Percentiles rank a stretch among this genome's conserved stretches.
phyloP scores from a whole-genome alignment of 2,329 filamentous ascomycete species.

The Trichophyton verrucosum region DNA sequence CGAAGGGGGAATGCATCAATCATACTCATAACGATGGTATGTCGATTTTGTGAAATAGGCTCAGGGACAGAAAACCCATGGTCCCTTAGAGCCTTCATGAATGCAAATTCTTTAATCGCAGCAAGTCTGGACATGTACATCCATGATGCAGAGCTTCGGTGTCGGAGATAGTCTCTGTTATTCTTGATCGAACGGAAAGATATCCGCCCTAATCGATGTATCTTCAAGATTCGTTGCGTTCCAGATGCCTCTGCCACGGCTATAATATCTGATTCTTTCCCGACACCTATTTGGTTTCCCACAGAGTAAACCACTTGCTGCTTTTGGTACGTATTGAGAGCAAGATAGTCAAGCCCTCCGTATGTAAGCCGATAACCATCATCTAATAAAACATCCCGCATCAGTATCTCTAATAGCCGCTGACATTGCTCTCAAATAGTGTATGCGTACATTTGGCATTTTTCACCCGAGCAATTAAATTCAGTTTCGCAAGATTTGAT shows the following conservation, averaged over 20 bases:
- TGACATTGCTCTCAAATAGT: not conserved
- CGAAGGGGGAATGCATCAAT: slow-evolving; percentile 86
- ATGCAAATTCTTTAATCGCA: slow-evolving; percentile 85
- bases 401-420: slow-evolving; percentile 1
- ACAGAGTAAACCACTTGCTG: slow-evolving; percentile 76
- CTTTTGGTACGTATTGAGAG: slow-evolving; percentile 76
- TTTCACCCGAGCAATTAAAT: slow-evolving; percentile 82
- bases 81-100: slow-evolving; percentile 74
- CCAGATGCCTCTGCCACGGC: slow-evolving; percentile 74
- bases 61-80: slow-evolving; percentile 84
- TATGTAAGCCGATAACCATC: slow-evolving; percentile 96
- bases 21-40: slow-evolving; percentile 92
- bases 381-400: slow-evolving; percentile 34
- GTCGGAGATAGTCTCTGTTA: slow-evolving; percentile 88
- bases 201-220: slow-evolving; percentile 87
- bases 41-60: slow-evolving; percentile 76
- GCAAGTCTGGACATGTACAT: slow-evolving; percentile 95
- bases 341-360: slow-evolving; percentile 94
- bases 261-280: slow-evolving; percentile 95
- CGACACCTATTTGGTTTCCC: slow-evolving; percentile 86
- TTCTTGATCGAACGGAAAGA: slow-evolving; percentile 94
- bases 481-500: slow-evolving; percentile 79
- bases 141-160: slow-evolving; percentile 72
- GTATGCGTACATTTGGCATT: slow-evolving; percentile 62
- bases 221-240: slow-evolving; percentile 75